Base-by-base conservation (phyloP, 768 basidiomycete genomes). In the Tephrocybe sp. region DNA sequence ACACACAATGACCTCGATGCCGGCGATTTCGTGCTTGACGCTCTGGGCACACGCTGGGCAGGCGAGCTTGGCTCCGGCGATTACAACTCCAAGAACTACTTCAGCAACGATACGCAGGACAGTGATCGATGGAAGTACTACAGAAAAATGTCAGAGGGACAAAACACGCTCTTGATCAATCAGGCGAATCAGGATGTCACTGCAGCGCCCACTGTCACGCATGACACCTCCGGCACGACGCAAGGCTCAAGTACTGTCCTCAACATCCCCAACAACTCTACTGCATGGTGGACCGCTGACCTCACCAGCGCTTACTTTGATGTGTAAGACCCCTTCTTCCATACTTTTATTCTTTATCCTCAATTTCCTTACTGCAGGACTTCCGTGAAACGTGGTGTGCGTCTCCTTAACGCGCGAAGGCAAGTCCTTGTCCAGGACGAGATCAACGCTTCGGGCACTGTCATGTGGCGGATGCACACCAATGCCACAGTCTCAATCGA, bases 361-460 rank as follows among this genome's bases (percentile, higher is more conserved):
- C 13, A n/a, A n/a, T n/a, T n/a, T n/a, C n/a, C n/a, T 36, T 35
- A 24, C 50, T 42, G 44, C 27, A 88, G 83, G 27, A 76, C 83
- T n/a, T 83, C 88, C 6, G 80, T 89, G 60, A 81, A 83, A 60
- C 93, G 97, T 53, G 97, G 95, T 41, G 73, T 94, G 45, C 89
- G 93, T 39, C 62, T 85, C 51, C 60, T 98, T 56, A 98, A 98
- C 67, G 74, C 71, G 30, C 84, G 97, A 54, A 80, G 77, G 53
- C 97, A 98, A 69, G 85, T 98, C 12, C 82, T 99, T 12, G 64
- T 99, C 39, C 96, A 96, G 66, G 96, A 98, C 69, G 97, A 99
- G 62, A 85, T 98, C 61, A 76, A 68, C 15, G 72, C n/a, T n/a
- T n/a, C 84, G 2, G 67, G 76, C 26, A 72, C 66, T 18, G 65